Conservation (phyloP, 768 basidiomycete species). For the Russula sp. region DNA sequence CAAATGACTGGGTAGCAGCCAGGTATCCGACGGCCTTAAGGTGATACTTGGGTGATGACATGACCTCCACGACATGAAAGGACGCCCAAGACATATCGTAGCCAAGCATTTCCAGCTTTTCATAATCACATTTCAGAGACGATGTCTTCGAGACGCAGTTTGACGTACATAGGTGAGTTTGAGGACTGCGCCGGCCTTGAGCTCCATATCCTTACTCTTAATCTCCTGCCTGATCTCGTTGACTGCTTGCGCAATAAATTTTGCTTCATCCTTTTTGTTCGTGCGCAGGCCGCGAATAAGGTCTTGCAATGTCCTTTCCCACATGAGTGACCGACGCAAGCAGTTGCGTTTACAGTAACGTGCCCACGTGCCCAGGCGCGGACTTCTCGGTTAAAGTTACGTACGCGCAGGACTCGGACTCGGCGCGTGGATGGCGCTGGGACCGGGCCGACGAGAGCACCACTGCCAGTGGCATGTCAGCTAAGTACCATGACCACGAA, state of each 20-base stretch:
- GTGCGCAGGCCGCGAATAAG: slow-evolving; percentile 93
- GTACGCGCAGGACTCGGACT: neutral
- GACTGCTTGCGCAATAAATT: slow-evolving; percentile 89
- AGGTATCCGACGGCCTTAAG: slow-evolving; percentile 95
- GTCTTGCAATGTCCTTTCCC: slow-evolving; percentile 94
- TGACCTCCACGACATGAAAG: slow-evolving; percentile 95
- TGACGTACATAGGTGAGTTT: slow-evolving; percentile 92
- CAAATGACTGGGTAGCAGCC: slow-evolving; percentile 86
- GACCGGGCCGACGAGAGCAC: no score
- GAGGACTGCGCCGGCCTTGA: slow-evolving; percentile 91
- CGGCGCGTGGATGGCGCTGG: no score
- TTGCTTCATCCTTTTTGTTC: slow-evolving; percentile 89
- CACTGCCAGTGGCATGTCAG: no score
- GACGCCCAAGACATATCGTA: slow-evolving; percentile 95
- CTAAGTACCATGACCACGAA: neutral
- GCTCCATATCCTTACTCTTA: slow-evolving; percentile 89
- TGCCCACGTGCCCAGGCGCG: neutral
- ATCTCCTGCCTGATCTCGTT: slow-evolving; percentile 91
- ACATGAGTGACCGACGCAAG: slow-evolving; percentile 50
- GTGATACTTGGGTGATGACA: slow-evolving; percentile 89
- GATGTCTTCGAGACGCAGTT: slow-evolving; percentile 14
- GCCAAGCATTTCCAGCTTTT: slow-evolving; percentile 95
- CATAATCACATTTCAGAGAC: slow-evolving; percentile 16
- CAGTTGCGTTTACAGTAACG: neutral
- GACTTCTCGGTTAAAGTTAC: no score